A percentile compares a stretch with the other conserved stretches of the same genome.
Evolutionary conservation across 495 filamentous ascomycete species (phyloP).

Genomic region (Penicillium bialowiezense): DNA sequence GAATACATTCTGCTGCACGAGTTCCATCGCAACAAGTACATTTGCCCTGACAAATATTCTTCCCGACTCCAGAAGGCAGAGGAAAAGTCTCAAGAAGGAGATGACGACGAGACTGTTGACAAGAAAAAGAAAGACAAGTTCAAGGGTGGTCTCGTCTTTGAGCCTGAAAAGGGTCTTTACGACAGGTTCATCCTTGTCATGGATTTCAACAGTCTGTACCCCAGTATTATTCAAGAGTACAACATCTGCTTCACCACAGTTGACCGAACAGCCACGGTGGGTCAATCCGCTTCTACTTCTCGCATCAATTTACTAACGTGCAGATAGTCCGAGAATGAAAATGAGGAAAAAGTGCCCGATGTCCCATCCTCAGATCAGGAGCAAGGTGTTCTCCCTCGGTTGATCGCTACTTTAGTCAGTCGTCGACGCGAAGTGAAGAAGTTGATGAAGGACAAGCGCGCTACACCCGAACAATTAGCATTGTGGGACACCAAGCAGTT

Average conservation of each 20-base stretch:
- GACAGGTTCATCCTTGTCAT: constrained; percentile 97
- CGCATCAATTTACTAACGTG: constrained; percentile 8
- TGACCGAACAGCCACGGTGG: constrained; percentile 64
- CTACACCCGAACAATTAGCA: constrained; percentile 79
- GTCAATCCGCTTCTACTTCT: constrained; percentile 11
- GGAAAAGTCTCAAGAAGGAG: constrained; percentile 60
- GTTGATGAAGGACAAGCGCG: constrained; percentile 90
- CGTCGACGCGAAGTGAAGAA: constrained; percentile 88
- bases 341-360: constrained; percentile 68
- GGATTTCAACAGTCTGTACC: constrained; percentile 99
- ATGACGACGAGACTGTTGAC: constrained; percentile 68
- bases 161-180: constrained; percentile 94
- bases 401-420: constrained; percentile 86
- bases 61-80: constrained; percentile 66
- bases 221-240: constrained; percentile 97
- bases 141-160: constrained; percentile 97
- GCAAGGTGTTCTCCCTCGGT: constrained; percentile 78
- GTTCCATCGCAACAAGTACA: constrained; percentile 93
- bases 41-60: constrained; percentile 89
- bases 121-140: constrained; percentile 99
- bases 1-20: constrained; percentile 99
- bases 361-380: constrained; percentile 67
- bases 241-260: constrained; percentile 99
- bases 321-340: constrained; percentile 68
- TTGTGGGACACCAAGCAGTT: constrained; percentile 99